Conservation (phyloP, 345 rosid genomes). For the Corchorus olitorius region DNA sequence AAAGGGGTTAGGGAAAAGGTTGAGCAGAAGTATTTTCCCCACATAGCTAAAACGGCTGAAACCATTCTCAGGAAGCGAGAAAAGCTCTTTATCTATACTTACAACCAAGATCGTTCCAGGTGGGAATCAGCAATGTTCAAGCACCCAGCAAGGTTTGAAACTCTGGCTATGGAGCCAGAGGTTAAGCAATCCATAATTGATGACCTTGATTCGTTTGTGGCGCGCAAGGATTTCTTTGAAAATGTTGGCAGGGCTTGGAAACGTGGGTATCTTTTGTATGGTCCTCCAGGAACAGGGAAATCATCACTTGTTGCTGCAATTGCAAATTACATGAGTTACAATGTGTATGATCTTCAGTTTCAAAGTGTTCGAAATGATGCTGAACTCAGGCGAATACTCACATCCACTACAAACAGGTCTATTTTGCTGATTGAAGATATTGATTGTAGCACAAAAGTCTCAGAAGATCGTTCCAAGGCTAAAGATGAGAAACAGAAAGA, state of each 20-base stretch:
- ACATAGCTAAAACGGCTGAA: slow-evolving; percentile 19
- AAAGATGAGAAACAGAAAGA: background rate
- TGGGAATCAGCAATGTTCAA: slow-evolving; percentile 21
- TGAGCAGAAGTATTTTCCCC: slow-evolving; percentile 23
- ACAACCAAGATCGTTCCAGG: slow-evolving; percentile 17
- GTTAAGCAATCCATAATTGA: slow-evolving; percentile 2
- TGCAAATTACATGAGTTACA: slow-evolving; percentile 15
- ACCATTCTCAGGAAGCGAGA: slow-evolving; percentile 23
- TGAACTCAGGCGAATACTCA: slow-evolving; percentile 20
- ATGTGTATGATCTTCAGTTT: slow-evolving; percentile 24
- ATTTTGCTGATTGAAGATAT: slow-evolving; percentile 10
- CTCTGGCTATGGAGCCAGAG: slow-evolving; percentile 22
- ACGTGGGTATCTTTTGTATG: slow-evolving; percentile 27
- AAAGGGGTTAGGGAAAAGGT: slow-evolving; percentile 22
- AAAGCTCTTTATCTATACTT: slow-evolving; percentile 35
- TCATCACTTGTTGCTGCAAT: slow-evolving; percentile 23
- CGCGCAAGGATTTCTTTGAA: slow-evolving; percentile 9
- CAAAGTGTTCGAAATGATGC: slow-evolving; percentile 22
- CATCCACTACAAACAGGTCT: slow-evolving; percentile 7
- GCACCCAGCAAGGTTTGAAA: slow-evolving; percentile 20
- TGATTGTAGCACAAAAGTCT: slow-evolving; percentile 4
- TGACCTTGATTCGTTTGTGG: slow-evolving; percentile 21
- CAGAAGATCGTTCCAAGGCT: background rate
- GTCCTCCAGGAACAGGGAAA: slow-evolving; percentile 27
- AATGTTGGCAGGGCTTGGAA: slow-evolving; percentile 28